Base-by-base conservation (phyloP, 345 rosid genomes). In the Ailanthus altissimus region DNA sequence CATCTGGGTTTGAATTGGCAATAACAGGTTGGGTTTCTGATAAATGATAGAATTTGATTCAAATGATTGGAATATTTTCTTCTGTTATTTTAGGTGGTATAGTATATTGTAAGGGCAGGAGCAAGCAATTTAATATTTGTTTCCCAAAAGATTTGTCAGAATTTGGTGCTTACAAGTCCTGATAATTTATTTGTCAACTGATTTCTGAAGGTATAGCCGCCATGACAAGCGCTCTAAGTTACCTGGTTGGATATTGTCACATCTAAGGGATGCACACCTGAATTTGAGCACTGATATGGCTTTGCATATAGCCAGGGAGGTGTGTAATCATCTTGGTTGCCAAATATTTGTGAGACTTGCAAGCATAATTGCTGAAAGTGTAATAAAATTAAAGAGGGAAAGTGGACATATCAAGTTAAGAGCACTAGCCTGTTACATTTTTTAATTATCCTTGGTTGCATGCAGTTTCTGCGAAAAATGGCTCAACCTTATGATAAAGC, bases 241-340 rank as follows among this genome's bases (percentile, higher is more conserved):
- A 79, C 98, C 98, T n/a, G 88, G 97, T 47, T 96, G 99, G 98
- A 96, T 96, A 74, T 83, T 93, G 70, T 96, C 98, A 14, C 98
- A 90, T 85, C 83, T 93, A 63, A 91, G 88, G 42, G 97, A 96
- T 74, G 97, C 97, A 15, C 86, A 92, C 79, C 86, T 93, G 82
- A 96, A 96, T 82, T 85, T 96, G 83, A 96, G 99, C 93, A 92
- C 98, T 23, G 97, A 96, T 84, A 96, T 96, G 99, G 99, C 97
- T 73, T 79, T 93, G 63, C 91, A 92, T 77, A 91, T 90, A 78
- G 97, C 98, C 64, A 84, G 97, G 32, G 99, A 96, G 99, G 99
- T 92, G 70, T 57, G 73, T 43, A 6, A 38, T n/a, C n/a, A n/a
- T n/a, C n/a, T n/a, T n/a, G n/a, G n/a, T 64, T 40, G 51, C 40